phyloP scores from a whole-genome alignment of 2,329 filamentous ascomycete species.

The Emergomyces orientalis region DNA sequence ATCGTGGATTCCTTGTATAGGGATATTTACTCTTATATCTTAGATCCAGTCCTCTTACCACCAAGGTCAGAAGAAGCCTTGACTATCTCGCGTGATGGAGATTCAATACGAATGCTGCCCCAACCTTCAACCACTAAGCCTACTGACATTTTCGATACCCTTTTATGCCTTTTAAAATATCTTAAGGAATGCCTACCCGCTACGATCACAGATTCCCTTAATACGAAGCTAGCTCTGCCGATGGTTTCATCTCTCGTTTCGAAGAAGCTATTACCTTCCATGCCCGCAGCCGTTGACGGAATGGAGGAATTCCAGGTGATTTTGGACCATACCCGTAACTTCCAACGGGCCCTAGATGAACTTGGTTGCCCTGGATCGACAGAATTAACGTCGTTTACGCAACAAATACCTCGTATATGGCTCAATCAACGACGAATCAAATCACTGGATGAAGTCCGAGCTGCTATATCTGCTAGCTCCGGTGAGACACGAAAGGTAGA shows the following conservation, averaged over 20 bases:
- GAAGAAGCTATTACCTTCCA: conserved; percentile 63
- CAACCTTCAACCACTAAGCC: conserved; percentile 22
- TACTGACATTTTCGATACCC: conserved; percentile 34
- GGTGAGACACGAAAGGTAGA: conserved; percentile 63
- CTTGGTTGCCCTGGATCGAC: conserved; percentile 53
- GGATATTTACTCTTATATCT: conserved; percentile 24
- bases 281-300: conserved; percentile 64
- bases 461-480: conserved; percentile 57
- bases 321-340: conserved; percentile 53
- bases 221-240: conserved; percentile 59
- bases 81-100: conserved; percentile 22
- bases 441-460: conserved; percentile 65
- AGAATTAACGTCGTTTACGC: conserved; percentile 68
- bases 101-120: conserved; percentile 22
- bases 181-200: conserved; percentile 43
- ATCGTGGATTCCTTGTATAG: conserved; percentile 27
- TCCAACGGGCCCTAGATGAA: conserved; percentile 55
- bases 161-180: conserved; percentile 42
- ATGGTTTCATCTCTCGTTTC: conserved; percentile 60
- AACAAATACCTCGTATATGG: conserved; percentile 73
- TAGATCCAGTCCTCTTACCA: conserved; percentile 28
- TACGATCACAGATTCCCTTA: conserved; percentile 47
- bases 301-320: conserved; percentile 63
- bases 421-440: conserved; percentile 71
- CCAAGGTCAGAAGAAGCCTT: conserved; percentile 22